Evolutionary conservation across 2,329 filamentous ascomycete genomes (phyloP).

Genomic region (Aspergillus eucalypticola): DNA sequence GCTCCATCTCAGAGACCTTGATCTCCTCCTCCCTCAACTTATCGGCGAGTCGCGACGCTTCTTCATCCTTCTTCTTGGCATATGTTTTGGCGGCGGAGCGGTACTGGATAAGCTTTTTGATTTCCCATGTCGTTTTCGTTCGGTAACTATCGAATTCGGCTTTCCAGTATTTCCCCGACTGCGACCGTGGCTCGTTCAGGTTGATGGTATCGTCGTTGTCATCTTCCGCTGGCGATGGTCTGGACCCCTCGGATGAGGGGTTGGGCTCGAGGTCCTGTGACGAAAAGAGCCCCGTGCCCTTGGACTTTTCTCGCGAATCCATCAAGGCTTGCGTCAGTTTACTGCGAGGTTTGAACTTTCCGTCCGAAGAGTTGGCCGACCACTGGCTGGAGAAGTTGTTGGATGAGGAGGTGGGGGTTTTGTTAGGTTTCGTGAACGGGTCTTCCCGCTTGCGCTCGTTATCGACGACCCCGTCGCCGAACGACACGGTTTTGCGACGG

Average conservation of each 20-base stretch:
- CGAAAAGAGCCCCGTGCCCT: slow-evolving; percentile 22
- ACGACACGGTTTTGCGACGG: slow-evolving; percentile 62
- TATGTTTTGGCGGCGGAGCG: slow-evolving; percentile 61
- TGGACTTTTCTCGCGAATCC: slow-evolving; percentile 41
- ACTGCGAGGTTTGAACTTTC: slow-evolving; percentile 38
- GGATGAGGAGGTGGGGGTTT: slow-evolving; percentile 48
- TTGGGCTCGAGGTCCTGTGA: slow-evolving; percentile 16
- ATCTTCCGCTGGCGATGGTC: slow-evolving; percentile 26
- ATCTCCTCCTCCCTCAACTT: slow-evolving; percentile 54
- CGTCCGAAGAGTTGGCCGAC: slow-evolving; percentile 36
- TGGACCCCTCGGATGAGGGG: slow-evolving; percentile 17
- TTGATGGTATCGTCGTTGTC: slow-evolving; percentile 54
- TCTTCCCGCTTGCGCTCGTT: slow-evolving; percentile 55
- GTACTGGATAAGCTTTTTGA: slow-evolving; percentile 62
- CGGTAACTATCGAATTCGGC: slow-evolving; percentile 61
- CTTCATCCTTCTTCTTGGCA: slow-evolving; percentile 60
- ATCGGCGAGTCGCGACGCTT: slow-evolving; percentile 54
- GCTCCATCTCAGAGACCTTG: slow-evolving; percentile 47
- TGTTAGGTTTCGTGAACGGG: slow-evolving; percentile 46
- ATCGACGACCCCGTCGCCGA: slow-evolving; percentile 58
- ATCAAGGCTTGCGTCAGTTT: slow-evolving; percentile 44
- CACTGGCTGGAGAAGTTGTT: slow-evolving; percentile 51
- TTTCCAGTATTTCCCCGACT: slow-evolving; percentile 64
- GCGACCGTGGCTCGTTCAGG: slow-evolving; percentile 55
- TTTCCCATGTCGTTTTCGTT: slow-evolving; percentile 58